Conservation (phyloP, 139 green algal genomes). For the Raphidocelis subcapitata region DNA sequence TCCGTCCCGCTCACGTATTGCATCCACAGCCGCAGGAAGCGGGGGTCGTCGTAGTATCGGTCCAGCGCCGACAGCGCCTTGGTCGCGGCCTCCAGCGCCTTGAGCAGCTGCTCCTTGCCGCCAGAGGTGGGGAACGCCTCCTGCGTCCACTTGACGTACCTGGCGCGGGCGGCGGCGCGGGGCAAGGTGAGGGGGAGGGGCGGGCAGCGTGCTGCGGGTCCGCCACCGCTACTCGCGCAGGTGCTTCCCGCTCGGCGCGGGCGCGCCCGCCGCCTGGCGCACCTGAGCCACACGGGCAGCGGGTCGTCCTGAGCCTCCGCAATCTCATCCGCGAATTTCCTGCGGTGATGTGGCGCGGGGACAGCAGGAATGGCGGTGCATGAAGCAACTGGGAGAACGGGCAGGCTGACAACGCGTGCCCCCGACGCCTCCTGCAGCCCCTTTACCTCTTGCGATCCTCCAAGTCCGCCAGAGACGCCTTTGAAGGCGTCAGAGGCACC, state of each 20-base stretch:
- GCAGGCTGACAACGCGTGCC: not conserved
- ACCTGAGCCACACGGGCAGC: constrained; percentile 23
- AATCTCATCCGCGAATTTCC: constrained; percentile 4
- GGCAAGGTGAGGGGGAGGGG: not conserved
- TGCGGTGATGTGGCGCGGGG: not conserved
- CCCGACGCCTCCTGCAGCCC: not conserved
- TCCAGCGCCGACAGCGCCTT: constrained; percentile 52
- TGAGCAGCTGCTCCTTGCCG: constrained; percentile 74
- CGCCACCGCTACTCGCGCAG: not conserved
- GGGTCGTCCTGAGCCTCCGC: constrained; percentile 13
- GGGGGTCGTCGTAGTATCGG: constrained; percentile 78
- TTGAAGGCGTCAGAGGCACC: constrained; percentile 2
- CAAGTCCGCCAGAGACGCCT: not conserved
- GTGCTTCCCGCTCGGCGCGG: not conserved
- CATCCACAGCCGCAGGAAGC: constrained; percentile 92
- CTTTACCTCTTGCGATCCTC: constrained; percentile 34
- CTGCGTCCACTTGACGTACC: constrained; percentile 91
- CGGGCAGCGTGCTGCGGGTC: not conserved
- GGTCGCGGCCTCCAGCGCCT: constrained; percentile 85
- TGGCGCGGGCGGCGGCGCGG: constrained; percentile 26
- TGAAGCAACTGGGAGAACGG: not conserved
- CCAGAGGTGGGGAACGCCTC: constrained; percentile 62
- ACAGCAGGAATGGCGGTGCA: not conserved
- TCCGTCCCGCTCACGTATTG: constrained; percentile 90
- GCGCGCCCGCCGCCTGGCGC: not conserved